Base-by-base conservation (phyloP, 2,329 filamentous ascomycete species). In the Fusarium brachygibbosum region DNA sequence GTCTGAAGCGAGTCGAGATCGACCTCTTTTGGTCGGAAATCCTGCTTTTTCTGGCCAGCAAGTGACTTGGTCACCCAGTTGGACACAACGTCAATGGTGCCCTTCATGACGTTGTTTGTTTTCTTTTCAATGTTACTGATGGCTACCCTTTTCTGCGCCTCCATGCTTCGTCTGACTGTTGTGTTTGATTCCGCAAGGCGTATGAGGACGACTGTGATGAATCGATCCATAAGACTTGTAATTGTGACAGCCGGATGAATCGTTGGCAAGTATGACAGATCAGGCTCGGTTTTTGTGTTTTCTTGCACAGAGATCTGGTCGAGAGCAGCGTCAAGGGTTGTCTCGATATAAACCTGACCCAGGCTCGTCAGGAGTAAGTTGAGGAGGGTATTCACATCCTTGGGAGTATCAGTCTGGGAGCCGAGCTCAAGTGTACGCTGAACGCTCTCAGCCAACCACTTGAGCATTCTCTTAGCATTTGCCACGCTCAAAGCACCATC, bases 381-480 rank as follows among this genome's bases (percentile, higher is more conserved):
- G 34, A 98, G 86, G 25, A 98, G 86, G 63, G 93, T 90, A 45
- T 91, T 92, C 58, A 98, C 93, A 78, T 99, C 96, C 79, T 97
- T 98, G 17, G 96, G 93, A 6, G 94, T 98, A 73, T 99, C 96
- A 59, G 87, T 91, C 52, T 90, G 90, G 25, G 93, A 91, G 25
- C 93, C 94, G n/a, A 99, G 85, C 79, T 99, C 96, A 12, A 99
- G 85, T 0, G 94, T 93, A 68, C 96, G 87, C 38, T 96, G 92
- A 25, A 99, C 95, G 66, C 93, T 94, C 82, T 99, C 96, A 4
- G 96, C 96, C 40, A 99, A 84, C 96, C 96, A 99, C 77, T 93
- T 97, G 63, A 99, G 87, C 94, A 99, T 99, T 59, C 96, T 88
- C 81, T 98, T 98, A n/a, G 94, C 93, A 77, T 92, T 94, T n/a